phyloP scores from a whole-genome alignment of 2,329 filamentous ascomycete species.

The Colletotrichum spaethianum region DNA sequence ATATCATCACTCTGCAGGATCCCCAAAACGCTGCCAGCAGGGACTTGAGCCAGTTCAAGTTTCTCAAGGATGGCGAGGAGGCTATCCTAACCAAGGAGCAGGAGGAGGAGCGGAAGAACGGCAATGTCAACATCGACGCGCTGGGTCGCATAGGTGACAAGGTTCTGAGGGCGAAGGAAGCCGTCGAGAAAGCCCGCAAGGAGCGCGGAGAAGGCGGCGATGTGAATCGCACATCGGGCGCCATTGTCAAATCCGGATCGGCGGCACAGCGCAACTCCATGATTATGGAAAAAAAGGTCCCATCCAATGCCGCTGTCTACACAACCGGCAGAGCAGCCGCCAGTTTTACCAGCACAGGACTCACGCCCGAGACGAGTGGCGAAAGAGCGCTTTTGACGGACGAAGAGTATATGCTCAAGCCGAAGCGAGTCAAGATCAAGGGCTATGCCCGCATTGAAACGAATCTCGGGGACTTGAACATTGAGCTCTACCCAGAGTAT shows the following conservation, averaged over 20 bases:
- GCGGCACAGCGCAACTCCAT: constrained; percentile 55
- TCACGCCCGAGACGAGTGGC: constrained; percentile 91
- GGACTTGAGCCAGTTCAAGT: constrained; percentile 90
- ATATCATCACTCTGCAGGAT: constrained; percentile 97
- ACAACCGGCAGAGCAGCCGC: constrained; percentile 93
- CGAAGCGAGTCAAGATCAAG: constrained; percentile 88
- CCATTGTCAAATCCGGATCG: constrained; percentile 54
- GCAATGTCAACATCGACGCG: constrained; percentile 83
- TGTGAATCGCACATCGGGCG: constrained; percentile 67
- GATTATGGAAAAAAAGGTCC: constrained; percentile 71
- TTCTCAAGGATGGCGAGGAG: constrained; percentile 84
- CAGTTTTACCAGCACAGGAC: constrained; percentile 93
- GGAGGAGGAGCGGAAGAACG: constrained; percentile 74
- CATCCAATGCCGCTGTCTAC: constrained; percentile 89
- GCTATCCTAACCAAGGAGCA: constrained; percentile 79
- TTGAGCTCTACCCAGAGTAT: constrained; percentile 92
- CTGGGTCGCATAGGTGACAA: constrained; percentile 85
- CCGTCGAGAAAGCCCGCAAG: constrained; percentile 89
- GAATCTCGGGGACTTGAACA: constrained; percentile 84
- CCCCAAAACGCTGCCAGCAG: constrained; percentile 89
- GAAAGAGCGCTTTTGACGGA: constrained; percentile 90
- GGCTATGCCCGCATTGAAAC: constrained; percentile 94
- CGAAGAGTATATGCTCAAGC: constrained; percentile 97
- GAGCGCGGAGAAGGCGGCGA: constrained; percentile 75
- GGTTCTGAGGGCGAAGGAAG: constrained; percentile 91